These are phyloP conservation scores for Trichosphaerium sp. DNA, from an alignment of 78 protist genomes.

Conservation along the genomic window DNA sequence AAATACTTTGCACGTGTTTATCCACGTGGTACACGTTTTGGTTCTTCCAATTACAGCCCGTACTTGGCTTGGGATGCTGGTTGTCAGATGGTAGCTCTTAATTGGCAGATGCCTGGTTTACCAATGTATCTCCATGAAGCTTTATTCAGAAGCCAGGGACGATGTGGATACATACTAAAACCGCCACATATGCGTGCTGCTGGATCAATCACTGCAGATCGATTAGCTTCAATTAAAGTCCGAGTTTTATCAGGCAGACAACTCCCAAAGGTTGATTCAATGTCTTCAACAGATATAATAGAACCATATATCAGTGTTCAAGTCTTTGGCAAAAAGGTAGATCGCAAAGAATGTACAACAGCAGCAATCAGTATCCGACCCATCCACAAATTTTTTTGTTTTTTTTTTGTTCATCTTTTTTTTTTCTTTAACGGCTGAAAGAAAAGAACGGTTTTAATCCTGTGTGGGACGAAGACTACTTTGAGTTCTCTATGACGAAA, in stretches of 20 bases:
- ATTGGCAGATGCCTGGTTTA: constrained; percentile 51
- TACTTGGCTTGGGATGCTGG: constrained; percentile 56
- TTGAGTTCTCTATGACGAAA: constrained; percentile 8
- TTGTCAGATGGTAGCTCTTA: constrained; percentile 64
- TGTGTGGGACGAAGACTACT: constrained; percentile 40
- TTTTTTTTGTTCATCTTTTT: neutral
- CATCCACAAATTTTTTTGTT: no score
- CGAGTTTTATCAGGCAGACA: constrained; percentile 29
- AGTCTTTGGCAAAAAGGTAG: constrained; percentile 13
- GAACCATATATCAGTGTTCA: constrained; percentile 39
- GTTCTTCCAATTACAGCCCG: constrained; percentile 70
- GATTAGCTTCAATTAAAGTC: neutral
- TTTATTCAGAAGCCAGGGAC: constrained; percentile 43
- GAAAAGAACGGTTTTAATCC: constrained; percentile 56
- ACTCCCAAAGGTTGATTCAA: constrained; percentile 32
- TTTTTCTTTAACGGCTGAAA: neutral
- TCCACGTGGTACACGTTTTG: constrained; percentile 73
- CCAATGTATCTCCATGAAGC: constrained; percentile 50
- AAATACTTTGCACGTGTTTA: constrained; percentile 52
- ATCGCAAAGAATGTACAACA: constrained; percentile 6
- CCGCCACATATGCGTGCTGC: constrained; percentile 37
- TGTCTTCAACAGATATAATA: constrained; percentile 24
- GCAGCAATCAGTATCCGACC: neutral
- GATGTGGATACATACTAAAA: constrained; percentile 53
- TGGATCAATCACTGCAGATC: neutral